phyloP scores from a whole-genome alignment of 2,329 filamentous ascomycete genomes.

The Phialophora expanda region DNA sequence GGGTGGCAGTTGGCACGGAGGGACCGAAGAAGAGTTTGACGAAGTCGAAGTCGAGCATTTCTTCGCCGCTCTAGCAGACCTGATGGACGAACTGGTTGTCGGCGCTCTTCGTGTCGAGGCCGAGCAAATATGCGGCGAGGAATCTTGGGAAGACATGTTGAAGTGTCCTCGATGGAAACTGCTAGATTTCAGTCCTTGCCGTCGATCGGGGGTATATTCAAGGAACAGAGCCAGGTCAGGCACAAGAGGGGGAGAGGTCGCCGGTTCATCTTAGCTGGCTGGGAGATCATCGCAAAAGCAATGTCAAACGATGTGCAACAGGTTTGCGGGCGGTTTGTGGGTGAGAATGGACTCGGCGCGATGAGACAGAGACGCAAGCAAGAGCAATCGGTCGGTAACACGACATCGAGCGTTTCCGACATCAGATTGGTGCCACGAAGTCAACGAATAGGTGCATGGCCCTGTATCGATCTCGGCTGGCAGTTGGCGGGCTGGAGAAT shows the following conservation, averaged over 20 bases:
- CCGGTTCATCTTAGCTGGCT: background rate
- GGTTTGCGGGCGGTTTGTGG: background rate
- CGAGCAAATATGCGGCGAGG: background rate
- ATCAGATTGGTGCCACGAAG: constrained; percentile 27
- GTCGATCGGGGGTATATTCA: background rate
- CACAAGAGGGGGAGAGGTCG: background rate
- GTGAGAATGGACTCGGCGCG: constrained; percentile 2
- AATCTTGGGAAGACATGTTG: background rate
- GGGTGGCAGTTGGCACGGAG: background rate
- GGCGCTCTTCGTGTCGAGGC: background rate
- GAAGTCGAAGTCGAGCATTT: background rate
- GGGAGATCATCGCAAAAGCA: constrained; percentile 15
- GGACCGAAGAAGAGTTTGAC: background rate
- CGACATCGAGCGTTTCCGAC: constrained; percentile 12
- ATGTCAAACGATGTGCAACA: constrained; percentile 23
- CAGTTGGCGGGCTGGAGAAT: constrained; percentile 14
- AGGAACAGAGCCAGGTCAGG: background rate
- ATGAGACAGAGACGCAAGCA: constrained; percentile 17
- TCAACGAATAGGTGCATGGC: constrained; percentile 16
- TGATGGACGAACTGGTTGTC: background rate
- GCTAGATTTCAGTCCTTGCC: background rate
- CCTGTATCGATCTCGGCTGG: constrained; percentile 24
- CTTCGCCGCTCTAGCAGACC: background rate
- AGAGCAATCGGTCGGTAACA: constrained; percentile 25
- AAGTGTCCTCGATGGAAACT: background rate